Evolutionary conservation across 2,329 filamentous ascomycete species (phyloP), one percentile per base, ranked within the genome.

Genomic region (Fusarium cicatricum): DNA sequence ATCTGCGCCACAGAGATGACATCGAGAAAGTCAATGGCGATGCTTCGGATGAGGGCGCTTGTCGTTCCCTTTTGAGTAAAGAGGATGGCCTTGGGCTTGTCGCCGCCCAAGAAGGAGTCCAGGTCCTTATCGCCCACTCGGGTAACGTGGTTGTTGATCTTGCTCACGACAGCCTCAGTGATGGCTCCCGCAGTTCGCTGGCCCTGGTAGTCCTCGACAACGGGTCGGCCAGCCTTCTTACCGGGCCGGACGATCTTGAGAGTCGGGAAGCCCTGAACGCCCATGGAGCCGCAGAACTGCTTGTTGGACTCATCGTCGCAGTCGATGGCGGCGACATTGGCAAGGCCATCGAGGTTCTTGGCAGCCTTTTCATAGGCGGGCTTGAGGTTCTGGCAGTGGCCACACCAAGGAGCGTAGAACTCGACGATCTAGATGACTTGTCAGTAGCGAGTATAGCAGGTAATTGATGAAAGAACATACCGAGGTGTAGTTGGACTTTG

Each of bases 331-430:
- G 92, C 95, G 36, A 99, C 94, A 70, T 97, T 96, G 68, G 92
- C 95, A 12, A 98, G 83, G 12, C 95, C 95, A n/a, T 90, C 85
- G 54, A 99, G 88, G 68, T 88, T 92, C 70, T 89, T 90, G 67
- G 95, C 95, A 2, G 89, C 93, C 76, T 97, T 97, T 76, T 98
- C 94, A 77, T 95, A 99, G 38, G 91, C 91, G 3, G 93, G 94
- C 78, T 97, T 93, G 70, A 99, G 89, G 77, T 90, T 97, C 78
- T 97, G 85, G 80, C 95, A 99, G 78, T 98, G 95, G 36, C 94
- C 95, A 71, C 95, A 98, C 94, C 94, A 98, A 19, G 94, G 94
- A 9, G 94, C 94, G 71, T 97, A 98, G 83, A 98, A 98, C 77
- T 93, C 91, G 72, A 87, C 78, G 39, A 87, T 83, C 83, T 87